Evolutionary conservation across 1,284 basidiomycete genomes (phyloP), one percentile per base, ranked within the genome.

Genomic region (Ustilago vetiveriae): DNA sequence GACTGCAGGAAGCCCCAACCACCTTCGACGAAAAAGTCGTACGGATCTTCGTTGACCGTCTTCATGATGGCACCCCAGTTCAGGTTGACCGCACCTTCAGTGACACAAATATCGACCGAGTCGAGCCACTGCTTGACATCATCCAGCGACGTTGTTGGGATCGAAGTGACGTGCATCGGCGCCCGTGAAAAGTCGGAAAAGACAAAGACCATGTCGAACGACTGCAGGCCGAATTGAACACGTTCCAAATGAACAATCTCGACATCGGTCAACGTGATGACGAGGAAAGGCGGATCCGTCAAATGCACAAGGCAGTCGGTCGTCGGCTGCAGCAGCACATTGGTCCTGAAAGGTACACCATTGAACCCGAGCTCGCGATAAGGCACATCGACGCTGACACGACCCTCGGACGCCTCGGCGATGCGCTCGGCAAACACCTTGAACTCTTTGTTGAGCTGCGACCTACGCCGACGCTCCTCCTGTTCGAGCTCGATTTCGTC

Each of bases 401-500:
- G 88, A 59, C 94, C 92, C 37, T 92, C 72, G 33, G 52, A 72
- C 7, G 94, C 92, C 75, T 95, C 92, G 1, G 92, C 90, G 56
- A 98, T 88, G 81, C 92, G 92, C 81, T 96, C 91, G 0, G 94
- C 91, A 83, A 98, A 99, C 21, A 88, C 85, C 82, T 92, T 94
- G 84, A 98, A 95, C 82, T 96, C 92, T 82, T 91, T 94, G 86
- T 99, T 98, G 35, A 98, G 85, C 83, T 91, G 86, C 52, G 90
- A 90, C 48, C 94, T 86, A 23, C 92, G 88, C 82, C 91, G 91
- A 55, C 94, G 87, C 83, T 99, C 96, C 82, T 95, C 93, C 82
- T 98, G 95, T 82, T 98, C 96, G 83, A 96, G 90, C 85, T 98
- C 95, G 68, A 98, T 94, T 84, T 98, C 96, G 82, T 99, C 96